phyloP scores from a whole-genome alignment of 164 flowering plant genomes.

The Vitis vinifera region ASM3070453v1 NC_081811.1:363501-364000 shows the following conservation, averaged over 20 bases:
- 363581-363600: neutral
- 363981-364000: too few species aligned
- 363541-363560: neutral
- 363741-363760: slow-evolving; percentile 23
- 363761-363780: slow-evolving; percentile 35
- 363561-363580: neutral
- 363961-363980: too few species aligned
- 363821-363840: slow-evolving; percentile 16
- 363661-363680: slow-evolving; percentile 4
- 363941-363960: too few species aligned
- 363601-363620: too few species aligned
- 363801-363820: slow-evolving; percentile 20
- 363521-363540: neutral
- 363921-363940: too few species aligned
- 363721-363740: slow-evolving; percentile 17
- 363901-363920: too few species aligned
- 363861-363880: slow-evolving; percentile 2
- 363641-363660: neutral
- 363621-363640: neutral
- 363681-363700: slow-evolving; percentile 4
- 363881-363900: too few species aligned
- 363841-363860: slow-evolving; percentile 17
- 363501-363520: slow-evolving; percentile 30
- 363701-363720: neutral
- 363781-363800: slow-evolving; percentile 17